Percentiles rank a stretch among this genome's conserved stretches.
Conservation (phyloP, 768 basidiomycete genomes). For the Phanerodontia chrysosporium region DNA sequence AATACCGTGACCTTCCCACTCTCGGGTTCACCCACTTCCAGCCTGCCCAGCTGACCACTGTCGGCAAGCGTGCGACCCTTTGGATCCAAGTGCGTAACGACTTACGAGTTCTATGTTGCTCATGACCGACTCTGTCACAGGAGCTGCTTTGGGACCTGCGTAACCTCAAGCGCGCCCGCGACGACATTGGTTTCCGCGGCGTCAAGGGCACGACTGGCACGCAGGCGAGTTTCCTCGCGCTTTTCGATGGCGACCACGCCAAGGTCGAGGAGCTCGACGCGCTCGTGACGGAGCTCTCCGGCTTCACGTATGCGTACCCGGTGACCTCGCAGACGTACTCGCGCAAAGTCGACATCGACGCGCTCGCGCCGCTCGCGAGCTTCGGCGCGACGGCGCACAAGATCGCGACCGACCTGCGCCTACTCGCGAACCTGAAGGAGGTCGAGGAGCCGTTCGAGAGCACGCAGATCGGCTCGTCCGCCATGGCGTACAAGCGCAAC, state of each 20-base stretch:
- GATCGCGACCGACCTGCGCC: constrained; percentile 91
- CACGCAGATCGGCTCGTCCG: constrained; percentile 94
- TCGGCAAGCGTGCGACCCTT: constrained; percentile 92
- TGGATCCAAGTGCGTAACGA: constrained; percentile 78
- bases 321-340: constrained; percentile 99
- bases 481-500: constrained; percentile 99
- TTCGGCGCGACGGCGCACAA: constrained; percentile 96
- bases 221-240: constrained; percentile 89
- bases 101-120: background rate
- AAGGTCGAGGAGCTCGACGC: constrained; percentile 91
- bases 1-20: constrained; percentile 86
- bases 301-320: constrained; percentile 93
- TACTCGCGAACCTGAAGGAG: constrained; percentile 97
- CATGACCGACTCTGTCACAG: constrained; percentile 28
- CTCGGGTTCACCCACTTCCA: constrained; percentile 99
- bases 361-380: constrained; percentile 84
- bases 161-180: constrained; percentile 83
- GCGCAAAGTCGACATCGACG: constrained; percentile 94
- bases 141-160: constrained; percentile 96
- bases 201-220: constrained; percentile 99
- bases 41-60: constrained; percentile 96
- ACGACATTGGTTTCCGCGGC: constrained; percentile 94
- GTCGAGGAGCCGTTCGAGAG: constrained; percentile 98
- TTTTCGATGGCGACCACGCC: constrained; percentile 93
- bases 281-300: constrained; percentile 85